These are phyloP conservation scores for Cupressus sempervirens DNA, from an alignment of 75 land plant genomes.

Conservation along the genomic window DNA sequence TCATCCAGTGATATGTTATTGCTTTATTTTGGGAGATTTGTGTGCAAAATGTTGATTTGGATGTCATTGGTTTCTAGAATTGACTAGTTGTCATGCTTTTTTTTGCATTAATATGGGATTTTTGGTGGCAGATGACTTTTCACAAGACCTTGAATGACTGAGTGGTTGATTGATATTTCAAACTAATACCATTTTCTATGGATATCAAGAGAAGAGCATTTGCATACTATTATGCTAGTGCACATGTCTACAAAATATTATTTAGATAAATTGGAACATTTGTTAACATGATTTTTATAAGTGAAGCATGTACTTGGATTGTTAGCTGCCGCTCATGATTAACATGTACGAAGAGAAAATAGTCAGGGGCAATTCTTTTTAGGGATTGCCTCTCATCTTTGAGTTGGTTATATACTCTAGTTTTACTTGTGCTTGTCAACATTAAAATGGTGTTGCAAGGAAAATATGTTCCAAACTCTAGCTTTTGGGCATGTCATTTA, in stretches of 20 bases:
- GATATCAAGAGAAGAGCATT: neutral
- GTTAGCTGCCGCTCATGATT: neutral
- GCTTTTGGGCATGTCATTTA: neutral
- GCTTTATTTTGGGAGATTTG: neutral
- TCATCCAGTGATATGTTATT: neutral
- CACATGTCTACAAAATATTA: neutral
- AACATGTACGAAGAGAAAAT: neutral
- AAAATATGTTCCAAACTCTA: neutral
- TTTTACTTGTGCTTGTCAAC: neutral
- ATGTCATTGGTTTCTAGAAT: neutral
- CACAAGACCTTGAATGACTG: conserved; percentile 36
- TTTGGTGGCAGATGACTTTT: conserved; percentile 28
- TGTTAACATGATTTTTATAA: neutral
- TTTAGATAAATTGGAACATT: neutral
- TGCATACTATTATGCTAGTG: neutral
- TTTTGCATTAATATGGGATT: neutral
- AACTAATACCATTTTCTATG: neutral
- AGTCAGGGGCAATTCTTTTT: neutral
- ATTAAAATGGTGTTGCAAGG: neutral
- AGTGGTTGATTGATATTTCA: conserved; percentile 10
- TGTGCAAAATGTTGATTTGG: neutral
- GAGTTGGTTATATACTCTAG: neutral
- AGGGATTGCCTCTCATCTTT: neutral
- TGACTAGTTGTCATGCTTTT: neutral
- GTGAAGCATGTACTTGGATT: neutral